A percentile compares a stretch with the other conserved stretches of the same genome.
These are phyloP conservation scores for Stipa capillata DNA, from an alignment of 176 grass and related monocot genomes.

Conservation along the genomic window DNA sequence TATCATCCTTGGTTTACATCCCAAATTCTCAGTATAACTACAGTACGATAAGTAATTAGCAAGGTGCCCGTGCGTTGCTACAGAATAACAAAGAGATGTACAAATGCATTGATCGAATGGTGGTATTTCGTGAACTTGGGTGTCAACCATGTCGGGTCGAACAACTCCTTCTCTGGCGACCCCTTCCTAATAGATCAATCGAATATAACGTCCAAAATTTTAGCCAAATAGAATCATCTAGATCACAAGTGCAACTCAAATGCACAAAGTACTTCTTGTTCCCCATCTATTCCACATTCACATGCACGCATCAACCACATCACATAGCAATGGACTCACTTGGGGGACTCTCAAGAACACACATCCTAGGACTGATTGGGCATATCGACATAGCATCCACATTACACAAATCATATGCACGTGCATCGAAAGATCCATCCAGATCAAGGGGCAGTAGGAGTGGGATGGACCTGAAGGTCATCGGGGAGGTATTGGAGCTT, in stretches of 20 bases:
- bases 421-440: neutral
- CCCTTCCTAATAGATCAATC: neutral
- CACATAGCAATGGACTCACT: neutral
- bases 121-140: too few relatives aligned
- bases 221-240: neutral
- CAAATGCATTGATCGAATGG: too few relatives aligned
- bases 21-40: too few relatives aligned
- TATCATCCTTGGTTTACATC: too few relatives aligned
- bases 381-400: neutral
- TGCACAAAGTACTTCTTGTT: neutral
- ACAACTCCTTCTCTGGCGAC: too few relatives aligned
- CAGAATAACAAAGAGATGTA: too few relatives aligned
- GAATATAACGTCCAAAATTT: neutral
- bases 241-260: neutral
- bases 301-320: neutral
- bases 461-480: constrained; percentile 48
- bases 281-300: neutral
- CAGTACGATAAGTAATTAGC: too few relatives aligned
- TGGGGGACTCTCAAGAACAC: neutral
- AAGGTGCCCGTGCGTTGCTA: too few relatives aligned
- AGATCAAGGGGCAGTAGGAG: neutral
- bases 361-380: neutral
- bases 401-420: neutral
- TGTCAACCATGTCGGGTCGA: too few relatives aligned
- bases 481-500: constrained; percentile 92